phyloP scores from a whole-genome alignment of 306 rosid genomes.

The Nissolia schottii region DNA sequence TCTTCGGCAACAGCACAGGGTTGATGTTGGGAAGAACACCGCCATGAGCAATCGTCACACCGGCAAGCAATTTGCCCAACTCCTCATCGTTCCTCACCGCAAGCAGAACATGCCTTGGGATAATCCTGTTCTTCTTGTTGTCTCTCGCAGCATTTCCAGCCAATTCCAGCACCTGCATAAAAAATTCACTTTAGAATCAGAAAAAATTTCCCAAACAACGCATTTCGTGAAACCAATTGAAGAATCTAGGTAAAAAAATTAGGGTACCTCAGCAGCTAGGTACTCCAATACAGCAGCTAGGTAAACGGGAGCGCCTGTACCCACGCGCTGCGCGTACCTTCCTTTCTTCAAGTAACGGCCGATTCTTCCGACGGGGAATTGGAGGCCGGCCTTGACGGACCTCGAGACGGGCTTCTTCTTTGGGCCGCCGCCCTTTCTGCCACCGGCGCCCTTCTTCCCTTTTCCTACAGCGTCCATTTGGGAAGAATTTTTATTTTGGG shows the following conservation, averaged over 20 bases:
- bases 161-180: conserved; percentile 64
- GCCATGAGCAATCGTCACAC: conserved; percentile 81
- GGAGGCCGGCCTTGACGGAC: conserved; percentile 65
- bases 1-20: conserved; percentile 77
- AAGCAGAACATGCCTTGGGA: conserved; percentile 64
- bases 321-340: conserved; percentile 55
- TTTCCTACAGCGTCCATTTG: conserved; percentile 49
- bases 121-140: conserved; percentile 76
- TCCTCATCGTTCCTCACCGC: conserved; percentile 89
- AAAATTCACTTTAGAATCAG: neutral
- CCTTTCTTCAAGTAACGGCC: conserved; percentile 62
- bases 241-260: neutral
- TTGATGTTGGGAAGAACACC: conserved; percentile 86
- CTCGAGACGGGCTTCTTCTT: conserved; percentile 59
- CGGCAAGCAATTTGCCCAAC: conserved; percentile 75
- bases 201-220: neutral
- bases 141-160: conserved; percentile 96
- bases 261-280: conserved; percentile 61
- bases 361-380: conserved; percentile 70
- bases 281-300: conserved; percentile 68
- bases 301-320: conserved; percentile 62
- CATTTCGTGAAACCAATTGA: neutral
- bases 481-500: neutral
- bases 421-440: conserved; percentile 46
- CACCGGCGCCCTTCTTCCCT: conserved; percentile 48